Evolutionary conservation across 164 flowering plant species (phyloP).

Genomic region (Piper betle): DNA sequence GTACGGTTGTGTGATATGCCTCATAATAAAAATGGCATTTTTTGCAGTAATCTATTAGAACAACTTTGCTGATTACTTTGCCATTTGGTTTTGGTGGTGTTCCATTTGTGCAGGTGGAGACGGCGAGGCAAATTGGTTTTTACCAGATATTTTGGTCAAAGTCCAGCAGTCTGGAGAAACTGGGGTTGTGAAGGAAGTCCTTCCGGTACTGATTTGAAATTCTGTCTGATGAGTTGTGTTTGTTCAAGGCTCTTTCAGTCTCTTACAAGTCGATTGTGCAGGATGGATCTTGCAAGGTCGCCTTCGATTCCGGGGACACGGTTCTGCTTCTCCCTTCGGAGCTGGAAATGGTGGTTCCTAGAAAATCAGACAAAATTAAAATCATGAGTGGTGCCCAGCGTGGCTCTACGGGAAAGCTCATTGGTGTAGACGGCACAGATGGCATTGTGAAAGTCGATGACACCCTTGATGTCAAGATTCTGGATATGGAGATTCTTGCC

Average conservation of each 20-base stretch:
- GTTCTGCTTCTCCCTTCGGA: slow-evolving; percentile 45
- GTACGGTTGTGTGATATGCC: too few relatives aligned
- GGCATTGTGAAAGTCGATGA: slow-evolving; percentile 90
- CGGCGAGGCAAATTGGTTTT: slow-evolving; percentile 56
- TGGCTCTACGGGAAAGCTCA: slow-evolving; percentile 79
- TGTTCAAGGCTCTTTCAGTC: neutral
- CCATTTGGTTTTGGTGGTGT: neutral
- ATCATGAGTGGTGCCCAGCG: slow-evolving; percentile 84
- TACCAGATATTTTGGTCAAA: slow-evolving; percentile 81
- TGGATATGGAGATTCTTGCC: slow-evolving; percentile 69
- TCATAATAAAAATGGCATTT: too few relatives aligned
- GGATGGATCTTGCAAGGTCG: slow-evolving; percentile 86
- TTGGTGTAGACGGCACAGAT: slow-evolving; percentile 88
- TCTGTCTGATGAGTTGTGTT: neutral
- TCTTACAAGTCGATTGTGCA: slow-evolving; percentile 9
- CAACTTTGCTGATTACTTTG: too few relatives aligned
- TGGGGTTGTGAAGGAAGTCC: slow-evolving; percentile 70
- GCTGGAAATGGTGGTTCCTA: slow-evolving; percentile 59
- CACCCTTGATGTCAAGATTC: slow-evolving; percentile 82
- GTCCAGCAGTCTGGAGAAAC: slow-evolving; percentile 55
- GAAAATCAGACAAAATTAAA: slow-evolving; percentile 69
- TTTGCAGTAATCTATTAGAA: too few relatives aligned
- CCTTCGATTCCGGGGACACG: slow-evolving; percentile 60
- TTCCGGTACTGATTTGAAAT: slow-evolving; percentile 36
- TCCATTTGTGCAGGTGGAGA: slow-evolving; percentile 50